Evolutionary conservation across 805 yeast species (phyloP), one percentile per base, ranked within the genome.

Genomic region (Komagataella pastoris): DNA sequence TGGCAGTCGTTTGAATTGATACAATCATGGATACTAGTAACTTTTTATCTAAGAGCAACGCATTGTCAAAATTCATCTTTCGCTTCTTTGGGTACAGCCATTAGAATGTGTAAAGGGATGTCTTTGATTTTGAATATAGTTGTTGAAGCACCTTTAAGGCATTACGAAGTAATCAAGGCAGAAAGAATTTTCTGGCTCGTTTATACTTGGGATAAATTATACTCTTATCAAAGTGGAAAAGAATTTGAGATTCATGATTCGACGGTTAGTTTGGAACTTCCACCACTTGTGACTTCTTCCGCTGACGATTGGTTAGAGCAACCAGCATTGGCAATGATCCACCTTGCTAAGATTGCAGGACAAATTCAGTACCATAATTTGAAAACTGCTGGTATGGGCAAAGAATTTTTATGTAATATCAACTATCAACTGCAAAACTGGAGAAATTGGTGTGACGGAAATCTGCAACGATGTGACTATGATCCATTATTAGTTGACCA

Each of bases 1-100:
- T 76, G 79, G 78, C 77, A 75, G 55, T 70, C 76, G 6, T 65
- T 72, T 47, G 81, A 76, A 57, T 59, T 76, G 49, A 68, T 76
- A 24, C 81, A 76, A 58, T 68, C 73, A 14, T 76, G 79, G 78
- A 58, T 75, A n/a, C 23, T 21, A 21, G 6, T 21, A 21, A 21
- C 23, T 21, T 58, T 73, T 21, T 76, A 74, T 54, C 57, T 76
- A 17, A 61, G 81, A 30, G 40, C 40, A 30, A 10, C 40, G 40
- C 40, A 30, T 30, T n/a, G 40, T 8, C 40, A 30, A 30, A 30
- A 30, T 30, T 30, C 40, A 10, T 10, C 40, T 14, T 30, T 30
- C 4, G 14, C n/a, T 10, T 8, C 40, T 4, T 30, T 30, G n/a
- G 40, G n/a, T 10, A 10, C 14, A 30, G 40, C 40, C 40, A 30